These are phyloP conservation scores for Botrytis hyacinthi DNA, from an alignment of 2,329 filamentous ascomycete species.

Conservation along the genomic window DNA sequence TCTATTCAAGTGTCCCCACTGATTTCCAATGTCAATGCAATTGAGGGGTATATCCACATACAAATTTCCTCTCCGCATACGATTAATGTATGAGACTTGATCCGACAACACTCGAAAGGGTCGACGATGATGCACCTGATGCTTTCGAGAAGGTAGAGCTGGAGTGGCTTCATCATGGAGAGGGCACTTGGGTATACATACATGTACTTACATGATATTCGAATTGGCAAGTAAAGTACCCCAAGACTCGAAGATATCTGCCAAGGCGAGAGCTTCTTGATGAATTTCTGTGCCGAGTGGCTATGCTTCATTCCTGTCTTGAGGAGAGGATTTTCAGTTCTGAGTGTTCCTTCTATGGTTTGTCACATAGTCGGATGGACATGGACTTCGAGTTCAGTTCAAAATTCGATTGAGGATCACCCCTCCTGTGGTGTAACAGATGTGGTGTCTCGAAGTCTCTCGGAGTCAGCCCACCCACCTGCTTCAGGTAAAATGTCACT, in stretches of 20 bases:
- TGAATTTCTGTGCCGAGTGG: constrained; percentile 16
- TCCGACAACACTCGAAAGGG: background rate
- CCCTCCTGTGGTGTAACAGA: constrained; percentile 18
- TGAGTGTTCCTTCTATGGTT: background rate
- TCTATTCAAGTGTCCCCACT: background rate
- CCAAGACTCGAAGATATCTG: background rate
- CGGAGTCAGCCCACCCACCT: constrained; percentile 15
- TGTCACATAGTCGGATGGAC: background rate
- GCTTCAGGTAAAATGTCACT: constrained; percentile 12
- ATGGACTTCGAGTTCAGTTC: constrained; percentile 2
- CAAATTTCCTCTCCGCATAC: background rate
- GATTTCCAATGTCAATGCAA: background rate
- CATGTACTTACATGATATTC: constrained; percentile 7
- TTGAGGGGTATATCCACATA: constrained; percentile 6
- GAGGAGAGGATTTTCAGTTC: background rate
- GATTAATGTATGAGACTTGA: constrained; percentile 4
- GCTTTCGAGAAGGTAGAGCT: background rate
- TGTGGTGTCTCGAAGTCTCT: constrained; percentile 15
- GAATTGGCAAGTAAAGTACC: background rate
- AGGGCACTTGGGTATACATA: constrained; percentile 21
- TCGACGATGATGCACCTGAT: constrained; percentile 12
- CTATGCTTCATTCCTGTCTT: background rate
- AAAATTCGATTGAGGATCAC: constrained; percentile 12
- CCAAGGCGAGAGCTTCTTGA: constrained; percentile 2
- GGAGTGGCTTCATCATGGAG: constrained; percentile 7